Evolutionary conservation across 2,329 filamentous ascomycete species (phyloP).

Genomic region (Magnaporthiopsis incrustans): DNA sequence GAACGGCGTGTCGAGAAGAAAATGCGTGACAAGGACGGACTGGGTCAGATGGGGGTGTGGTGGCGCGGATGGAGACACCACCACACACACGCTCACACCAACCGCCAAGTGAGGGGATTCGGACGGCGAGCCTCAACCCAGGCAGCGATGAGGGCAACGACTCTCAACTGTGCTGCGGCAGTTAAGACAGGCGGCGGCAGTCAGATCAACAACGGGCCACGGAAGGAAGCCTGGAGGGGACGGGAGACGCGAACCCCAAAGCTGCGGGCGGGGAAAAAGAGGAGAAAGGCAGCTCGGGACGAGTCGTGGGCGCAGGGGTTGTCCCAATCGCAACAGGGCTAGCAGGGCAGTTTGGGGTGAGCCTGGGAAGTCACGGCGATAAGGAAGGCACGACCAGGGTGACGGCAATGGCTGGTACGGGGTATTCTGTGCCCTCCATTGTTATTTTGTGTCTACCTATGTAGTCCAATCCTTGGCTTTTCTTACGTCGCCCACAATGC

Average conservation of each 20-base stretch:
- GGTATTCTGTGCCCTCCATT: no score
- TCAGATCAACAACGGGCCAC: neutral
- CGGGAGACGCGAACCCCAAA: conserved; percentile 3
- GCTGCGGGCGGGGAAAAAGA: conserved; percentile 6
- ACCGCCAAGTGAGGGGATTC: neutral
- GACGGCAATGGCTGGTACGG: no score
- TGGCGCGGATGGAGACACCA: neutral
- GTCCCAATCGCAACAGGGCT: neutral
- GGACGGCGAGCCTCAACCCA: neutral
- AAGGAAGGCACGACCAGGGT: neutral
- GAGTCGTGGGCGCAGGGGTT: neutral
- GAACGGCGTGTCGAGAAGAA: neutral
- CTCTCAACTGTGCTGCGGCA: neutral
- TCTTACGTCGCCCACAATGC: no score
- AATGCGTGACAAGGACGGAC: neutral
- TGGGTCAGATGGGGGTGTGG: neutral
- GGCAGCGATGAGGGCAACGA: neutral
- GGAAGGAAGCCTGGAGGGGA: neutral
- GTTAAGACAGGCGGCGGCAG: neutral
- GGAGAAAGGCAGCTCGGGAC: conserved; percentile 3
- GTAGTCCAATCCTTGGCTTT: neutral
- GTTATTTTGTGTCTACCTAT: neutral
- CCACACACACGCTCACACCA: neutral
- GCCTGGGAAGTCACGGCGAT: neutral
- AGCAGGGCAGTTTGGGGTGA: neutral